These are phyloP conservation scores for Colletotrichum plurivorum DNA, from an alignment of 2,329 filamentous ascomycete genomes.

Conservation along the genomic window DNA sequence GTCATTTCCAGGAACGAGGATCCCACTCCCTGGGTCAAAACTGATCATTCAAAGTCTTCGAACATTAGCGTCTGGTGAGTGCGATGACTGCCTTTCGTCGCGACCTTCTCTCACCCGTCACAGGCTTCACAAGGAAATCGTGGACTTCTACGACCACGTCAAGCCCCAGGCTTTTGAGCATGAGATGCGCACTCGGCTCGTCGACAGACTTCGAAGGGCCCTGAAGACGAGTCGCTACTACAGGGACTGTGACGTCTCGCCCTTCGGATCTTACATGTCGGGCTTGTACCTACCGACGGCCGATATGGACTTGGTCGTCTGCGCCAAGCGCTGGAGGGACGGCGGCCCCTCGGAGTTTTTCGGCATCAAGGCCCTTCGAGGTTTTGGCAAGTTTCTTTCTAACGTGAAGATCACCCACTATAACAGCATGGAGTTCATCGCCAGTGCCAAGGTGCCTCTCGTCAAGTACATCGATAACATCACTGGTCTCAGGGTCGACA, in stretches of 20 bases:
- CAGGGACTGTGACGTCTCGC: constrained; percentile 73
- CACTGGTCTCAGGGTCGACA: constrained; percentile 88
- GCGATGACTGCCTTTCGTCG: neutral
- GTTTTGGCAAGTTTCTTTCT: constrained; percentile 73
- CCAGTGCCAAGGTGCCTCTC: constrained; percentile 86
- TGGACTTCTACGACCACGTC: constrained; percentile 90
- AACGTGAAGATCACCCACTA: constrained; percentile 69
- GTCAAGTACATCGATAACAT: constrained; percentile 88
- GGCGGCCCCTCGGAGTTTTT: constrained; percentile 65
- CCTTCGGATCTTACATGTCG: constrained; percentile 96
- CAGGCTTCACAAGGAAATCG: constrained; percentile 90
- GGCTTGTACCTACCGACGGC: constrained; percentile 80
- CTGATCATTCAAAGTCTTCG: constrained; percentile 67
- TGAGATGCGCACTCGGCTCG: constrained; percentile 78
- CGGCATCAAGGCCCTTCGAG: constrained; percentile 70
- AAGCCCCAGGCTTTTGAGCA: constrained; percentile 84
- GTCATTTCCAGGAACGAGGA: constrained; percentile 56
- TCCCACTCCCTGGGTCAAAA: constrained; percentile 73
- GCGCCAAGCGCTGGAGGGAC: constrained; percentile 58
- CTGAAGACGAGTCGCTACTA: constrained; percentile 70
- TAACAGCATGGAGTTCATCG: constrained; percentile 76
- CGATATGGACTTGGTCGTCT: constrained; percentile 94
- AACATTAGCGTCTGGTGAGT: constrained; percentile 72
- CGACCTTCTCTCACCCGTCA: neutral
- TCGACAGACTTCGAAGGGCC: constrained; percentile 75